Percentiles rank a stretch among this genome's conserved stretches.
phyloP scores from a whole-genome alignment of 768 basidiomycete species.

The Termitomyces sp. region DNA sequence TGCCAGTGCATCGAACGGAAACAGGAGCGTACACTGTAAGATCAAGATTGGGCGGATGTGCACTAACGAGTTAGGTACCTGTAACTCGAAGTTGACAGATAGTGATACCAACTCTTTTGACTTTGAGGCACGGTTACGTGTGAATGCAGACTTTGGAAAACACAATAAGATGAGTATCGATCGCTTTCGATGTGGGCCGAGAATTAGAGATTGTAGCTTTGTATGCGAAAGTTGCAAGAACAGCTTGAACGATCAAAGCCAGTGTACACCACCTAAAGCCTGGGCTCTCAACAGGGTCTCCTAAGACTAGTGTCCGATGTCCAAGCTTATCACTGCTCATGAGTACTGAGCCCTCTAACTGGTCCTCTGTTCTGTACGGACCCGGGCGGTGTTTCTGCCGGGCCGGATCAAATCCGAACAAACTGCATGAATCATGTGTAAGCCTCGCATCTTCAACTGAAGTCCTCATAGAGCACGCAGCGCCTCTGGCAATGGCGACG shows the following conservation, averaged over 20 bases:
- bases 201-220: not conserved
- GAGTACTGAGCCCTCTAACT: too few species aligned
- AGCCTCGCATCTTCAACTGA: not conserved
- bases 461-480: not conserved
- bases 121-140: not conserved
- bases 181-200: not conserved
- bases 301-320: not conserved
- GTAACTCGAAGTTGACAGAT: not conserved
- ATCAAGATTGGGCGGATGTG: not conserved
- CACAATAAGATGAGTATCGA: not conserved
- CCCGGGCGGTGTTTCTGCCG: not conserved
- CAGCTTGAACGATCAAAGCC: not conserved
- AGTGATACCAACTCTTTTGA: not conserved
- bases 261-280: not conserved
- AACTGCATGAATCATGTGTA: not conserved
- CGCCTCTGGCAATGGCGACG: slow-evolving; percentile 26
- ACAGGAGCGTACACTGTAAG: not conserved
- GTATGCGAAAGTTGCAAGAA: not conserved
- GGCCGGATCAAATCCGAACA: slow-evolving; percentile 1
- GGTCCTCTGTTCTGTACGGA: too few species aligned
- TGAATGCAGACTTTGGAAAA: not conserved
- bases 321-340: too few species aligned
- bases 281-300: not conserved
- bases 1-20: not conserved
- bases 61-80: not conserved